Conservation (phyloP, 163 green algal species). For the Scenedesmus sp. region DNA sequence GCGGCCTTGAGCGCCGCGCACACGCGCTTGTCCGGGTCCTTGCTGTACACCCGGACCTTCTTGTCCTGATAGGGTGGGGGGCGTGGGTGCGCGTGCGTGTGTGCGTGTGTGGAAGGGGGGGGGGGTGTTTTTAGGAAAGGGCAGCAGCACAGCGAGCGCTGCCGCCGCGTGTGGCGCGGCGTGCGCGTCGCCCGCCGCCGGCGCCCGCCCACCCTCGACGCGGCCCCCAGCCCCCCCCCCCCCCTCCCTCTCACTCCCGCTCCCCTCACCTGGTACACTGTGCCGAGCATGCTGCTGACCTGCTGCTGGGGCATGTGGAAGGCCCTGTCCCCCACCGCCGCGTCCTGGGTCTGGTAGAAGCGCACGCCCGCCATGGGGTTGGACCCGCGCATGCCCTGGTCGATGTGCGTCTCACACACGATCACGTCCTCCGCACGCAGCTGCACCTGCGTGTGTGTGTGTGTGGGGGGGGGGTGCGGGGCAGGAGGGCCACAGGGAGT, state of each 20-base stretch:
- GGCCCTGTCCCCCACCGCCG: background rate
- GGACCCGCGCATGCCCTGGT: slow-evolving; percentile 7
- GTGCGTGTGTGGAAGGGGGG: too few species aligned
- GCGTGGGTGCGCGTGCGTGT: too few species aligned
- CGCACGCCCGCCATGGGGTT: slow-evolving; percentile 39
- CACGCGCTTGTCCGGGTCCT: background rate
- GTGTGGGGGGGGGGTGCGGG: background rate
- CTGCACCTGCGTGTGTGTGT: background rate
- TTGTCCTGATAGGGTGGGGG: slow-evolving; percentile 34
- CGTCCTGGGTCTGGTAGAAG: slow-evolving; percentile 25
- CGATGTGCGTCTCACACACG: slow-evolving; percentile 41
- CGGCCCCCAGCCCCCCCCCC: too few species aligned
- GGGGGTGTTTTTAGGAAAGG: background rate
- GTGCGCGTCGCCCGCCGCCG: too few species aligned
- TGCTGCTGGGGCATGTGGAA: slow-evolving; percentile 20
- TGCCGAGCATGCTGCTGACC: slow-evolving; percentile 35
- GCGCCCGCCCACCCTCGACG: too few species aligned
- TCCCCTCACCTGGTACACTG: slow-evolving; percentile 18
- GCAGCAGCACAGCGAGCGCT: too few species aligned
- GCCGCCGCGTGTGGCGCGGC: too few species aligned
- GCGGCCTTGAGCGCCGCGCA: slow-evolving; percentile 27
- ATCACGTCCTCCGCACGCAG: slow-evolving; percentile 31
- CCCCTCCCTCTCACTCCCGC: too few species aligned
- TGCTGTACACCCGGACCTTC: slow-evolving; percentile 44
- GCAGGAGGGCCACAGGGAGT: background rate